Evolutionary conservation across 805 yeast species (phyloP).

Genomic region (Kuraishia capsulata): DNA sequence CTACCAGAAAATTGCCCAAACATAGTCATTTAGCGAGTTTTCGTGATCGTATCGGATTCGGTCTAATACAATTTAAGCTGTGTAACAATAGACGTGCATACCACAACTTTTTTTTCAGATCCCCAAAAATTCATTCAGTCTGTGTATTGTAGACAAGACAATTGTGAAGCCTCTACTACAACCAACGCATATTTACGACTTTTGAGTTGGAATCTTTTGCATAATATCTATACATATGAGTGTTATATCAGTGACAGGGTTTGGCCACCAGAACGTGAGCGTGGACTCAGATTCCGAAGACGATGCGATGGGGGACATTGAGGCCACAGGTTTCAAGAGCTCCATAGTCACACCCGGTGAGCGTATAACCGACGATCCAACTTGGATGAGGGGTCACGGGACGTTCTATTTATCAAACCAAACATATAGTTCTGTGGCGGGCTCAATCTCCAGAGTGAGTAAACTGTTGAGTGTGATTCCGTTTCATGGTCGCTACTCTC

Average conservation of each 20-base stretch:
- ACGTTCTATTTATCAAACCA: constrained; percentile 70
- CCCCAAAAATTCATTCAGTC: too few relatives aligned
- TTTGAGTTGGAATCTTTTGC: too few relatives aligned
- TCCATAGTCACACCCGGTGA: constrained; percentile 90
- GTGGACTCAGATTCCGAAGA: constrained; percentile 14
- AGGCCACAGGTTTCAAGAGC: constrained; percentile 15
- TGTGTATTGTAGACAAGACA: too few relatives aligned
- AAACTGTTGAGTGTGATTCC: constrained; percentile 80
- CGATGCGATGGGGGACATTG: constrained; percentile 7
- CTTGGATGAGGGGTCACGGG: constrained; percentile 99
- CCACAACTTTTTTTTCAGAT: not conserved
- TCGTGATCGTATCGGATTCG: too few relatives aligned
- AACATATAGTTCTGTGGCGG: constrained; percentile 90
- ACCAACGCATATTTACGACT: too few relatives aligned
- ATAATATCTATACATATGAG: too few relatives aligned
- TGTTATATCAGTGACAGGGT: constrained; percentile 16
- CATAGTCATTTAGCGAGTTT: not conserved
- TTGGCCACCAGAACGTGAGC: constrained; percentile 9
- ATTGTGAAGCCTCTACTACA: too few relatives aligned
- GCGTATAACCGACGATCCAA: constrained; percentile 87
- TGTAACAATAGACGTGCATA: not conserved
- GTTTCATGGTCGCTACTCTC: constrained; percentile 76
- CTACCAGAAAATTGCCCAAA: constrained; percentile 28
- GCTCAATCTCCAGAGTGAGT: constrained; percentile 79
- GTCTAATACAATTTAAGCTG: too few relatives aligned